A percentile compares a stretch with the other conserved stretches of the same genome.
phyloP scores from a whole-genome alignment of 2,329 filamentous ascomycete species.

The Curvularia eragrostidis region DNA sequence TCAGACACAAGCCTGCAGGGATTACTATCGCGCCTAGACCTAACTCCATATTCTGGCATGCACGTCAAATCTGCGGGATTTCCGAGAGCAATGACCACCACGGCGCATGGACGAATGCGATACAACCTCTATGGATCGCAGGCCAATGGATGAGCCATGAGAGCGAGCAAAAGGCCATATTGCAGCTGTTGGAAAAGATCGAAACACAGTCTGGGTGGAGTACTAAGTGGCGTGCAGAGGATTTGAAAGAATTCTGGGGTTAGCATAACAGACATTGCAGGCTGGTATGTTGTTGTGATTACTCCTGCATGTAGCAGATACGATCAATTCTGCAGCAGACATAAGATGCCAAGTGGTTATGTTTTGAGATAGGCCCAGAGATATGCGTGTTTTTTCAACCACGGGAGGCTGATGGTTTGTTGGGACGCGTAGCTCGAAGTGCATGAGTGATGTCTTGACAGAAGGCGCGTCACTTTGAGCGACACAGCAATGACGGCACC shows the following conservation, averaged over 20 bases:
- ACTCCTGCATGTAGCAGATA: not conserved
- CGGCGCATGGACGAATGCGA: slow-evolving; percentile 55
- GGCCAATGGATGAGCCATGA: slow-evolving; percentile 56
- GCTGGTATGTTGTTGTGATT: not conserved
- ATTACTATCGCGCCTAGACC: slow-evolving; percentile 24
- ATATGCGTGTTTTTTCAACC: not conserved
- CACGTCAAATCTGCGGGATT: slow-evolving; percentile 56
- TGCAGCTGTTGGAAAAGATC: slow-evolving; percentile 58
- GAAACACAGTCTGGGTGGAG: slow-evolving; percentile 62
- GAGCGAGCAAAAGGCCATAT: slow-evolving; percentile 55
- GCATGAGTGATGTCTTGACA: not conserved
- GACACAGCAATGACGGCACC: slow-evolving; percentile 10
- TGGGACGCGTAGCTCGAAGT: not conserved
- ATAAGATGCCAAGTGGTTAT: not conserved
- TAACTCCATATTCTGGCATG: slow-evolving; percentile 56
- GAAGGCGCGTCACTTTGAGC: not conserved
- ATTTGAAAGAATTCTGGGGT: slow-evolving; percentile 61
- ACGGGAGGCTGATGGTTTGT: not conserved
- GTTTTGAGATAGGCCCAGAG: not conserved
- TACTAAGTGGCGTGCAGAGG: slow-evolving; percentile 61
- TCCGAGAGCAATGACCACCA: slow-evolving; percentile 55
- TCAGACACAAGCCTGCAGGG: slow-evolving; percentile 31
- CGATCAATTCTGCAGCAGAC: not conserved
- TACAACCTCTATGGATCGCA: slow-evolving; percentile 58
- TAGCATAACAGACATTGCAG: not conserved